A percentile compares a stretch with the other conserved stretches of the same genome.
These are phyloP conservation scores for Calonectria hawksworthii DNA, from an alignment of 2,329 filamentous ascomycete species.

Conservation along the genomic window DNA sequence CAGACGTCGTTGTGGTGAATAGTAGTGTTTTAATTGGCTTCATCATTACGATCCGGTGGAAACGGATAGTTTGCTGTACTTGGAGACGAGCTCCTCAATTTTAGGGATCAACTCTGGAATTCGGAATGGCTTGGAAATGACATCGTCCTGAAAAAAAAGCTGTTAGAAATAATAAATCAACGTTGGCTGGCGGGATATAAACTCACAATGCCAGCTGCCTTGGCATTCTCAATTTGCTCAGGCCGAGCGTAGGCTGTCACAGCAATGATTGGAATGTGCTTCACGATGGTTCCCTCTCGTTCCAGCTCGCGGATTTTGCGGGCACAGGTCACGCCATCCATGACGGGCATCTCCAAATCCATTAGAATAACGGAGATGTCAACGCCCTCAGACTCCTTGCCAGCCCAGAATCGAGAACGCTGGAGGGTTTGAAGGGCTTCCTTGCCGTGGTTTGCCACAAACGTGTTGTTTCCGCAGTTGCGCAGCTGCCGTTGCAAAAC, in stretches of 20 bases:
- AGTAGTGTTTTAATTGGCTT: background rate
- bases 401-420: slow-evolving; percentile 69
- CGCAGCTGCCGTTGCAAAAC: slow-evolving; percentile 73
- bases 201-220: slow-evolving; percentile 80
- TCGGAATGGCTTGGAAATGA: slow-evolving; percentile 86
- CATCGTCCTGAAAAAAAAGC: slow-evolving; percentile 70
- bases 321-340: slow-evolving; percentile 84
- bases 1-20: background rate
- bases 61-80: slow-evolving; percentile 53
- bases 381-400: slow-evolving; percentile 60
- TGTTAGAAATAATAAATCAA: slow-evolving; percentile 20
- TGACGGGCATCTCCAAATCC: slow-evolving; percentile 88
- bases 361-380: slow-evolving; percentile 80
- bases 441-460: slow-evolving; percentile 75
- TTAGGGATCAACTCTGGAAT: slow-evolving; percentile 78
- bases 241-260: slow-evolving; percentile 85
- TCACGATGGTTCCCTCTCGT: slow-evolving; percentile 69
- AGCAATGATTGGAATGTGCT: slow-evolving; percentile 83
- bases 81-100: slow-evolving; percentile 69
- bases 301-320: slow-evolving; percentile 78
- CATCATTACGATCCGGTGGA: slow-evolving; percentile 24
- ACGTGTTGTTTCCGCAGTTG: slow-evolving; percentile 72
- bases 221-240: slow-evolving; percentile 80
- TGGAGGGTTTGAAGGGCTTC: slow-evolving; percentile 72
- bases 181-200: background rate